A percentile compares a stretch with the other conserved stretches of the same genome.
Conservation (phyloP, 805 yeast species). For the Naumovozyma castellii region DNA sequence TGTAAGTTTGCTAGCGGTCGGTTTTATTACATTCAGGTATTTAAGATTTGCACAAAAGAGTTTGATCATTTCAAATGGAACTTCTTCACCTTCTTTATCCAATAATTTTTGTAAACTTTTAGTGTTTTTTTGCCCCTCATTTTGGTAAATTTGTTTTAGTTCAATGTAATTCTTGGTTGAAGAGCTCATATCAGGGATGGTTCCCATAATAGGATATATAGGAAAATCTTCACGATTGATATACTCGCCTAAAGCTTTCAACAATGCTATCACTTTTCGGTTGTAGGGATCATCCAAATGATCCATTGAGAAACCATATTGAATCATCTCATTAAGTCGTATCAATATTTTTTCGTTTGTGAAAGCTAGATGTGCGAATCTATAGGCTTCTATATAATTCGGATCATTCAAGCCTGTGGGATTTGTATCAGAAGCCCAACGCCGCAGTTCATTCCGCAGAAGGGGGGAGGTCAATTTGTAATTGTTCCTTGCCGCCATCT, state of each 20-base stretch:
- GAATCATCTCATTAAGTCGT: background rate
- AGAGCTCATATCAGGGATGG: conserved; percentile 82
- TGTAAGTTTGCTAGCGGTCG: conserved; percentile 7
- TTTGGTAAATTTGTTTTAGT: conserved; percentile 49
- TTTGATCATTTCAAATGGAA: conserved; percentile 1
- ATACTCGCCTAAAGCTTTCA: conserved; percentile 4
- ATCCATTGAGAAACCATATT: background rate
- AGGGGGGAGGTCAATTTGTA: conserved; percentile 5
- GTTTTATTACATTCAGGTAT: conserved; percentile 35
- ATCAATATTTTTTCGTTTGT: background rate
- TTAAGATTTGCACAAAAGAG: conserved; percentile 9
- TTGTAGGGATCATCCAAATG: conserved; percentile 8
- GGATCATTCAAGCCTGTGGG: conserved; percentile 29
- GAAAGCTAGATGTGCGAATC: conserved; percentile 35
- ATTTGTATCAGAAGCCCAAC: conserved; percentile 19
- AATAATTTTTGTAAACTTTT: conserved; percentile 29
- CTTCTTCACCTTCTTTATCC: background rate
- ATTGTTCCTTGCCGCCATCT: conserved; percentile 7
- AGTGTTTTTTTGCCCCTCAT: conserved; percentile 45
- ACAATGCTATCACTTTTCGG: conserved; percentile 3
- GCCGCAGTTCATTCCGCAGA: background rate
- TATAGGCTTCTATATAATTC: conserved; percentile 45
- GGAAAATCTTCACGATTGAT: conserved; percentile 1
- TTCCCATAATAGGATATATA: conserved; percentile 55
- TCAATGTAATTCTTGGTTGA: conserved; percentile 52